phyloP scores from a whole-genome alignment of 2,329 filamentous ascomycete genomes.

The Colletotrichum endophyticum region DNA sequence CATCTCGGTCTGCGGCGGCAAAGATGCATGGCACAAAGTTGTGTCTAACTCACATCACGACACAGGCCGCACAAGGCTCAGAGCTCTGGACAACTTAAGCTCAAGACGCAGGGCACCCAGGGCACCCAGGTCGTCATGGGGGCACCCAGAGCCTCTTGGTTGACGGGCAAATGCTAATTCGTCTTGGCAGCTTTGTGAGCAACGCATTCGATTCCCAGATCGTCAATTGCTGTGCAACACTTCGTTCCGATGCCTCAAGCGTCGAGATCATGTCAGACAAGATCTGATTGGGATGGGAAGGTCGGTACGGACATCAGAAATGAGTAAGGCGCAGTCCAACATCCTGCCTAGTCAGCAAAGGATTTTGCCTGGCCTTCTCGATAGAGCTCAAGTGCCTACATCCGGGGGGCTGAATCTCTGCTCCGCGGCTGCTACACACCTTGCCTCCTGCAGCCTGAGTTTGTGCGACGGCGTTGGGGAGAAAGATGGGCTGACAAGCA shows the following conservation, averaged over 20 bases:
- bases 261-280: not conserved
- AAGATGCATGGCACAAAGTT: not conserved
- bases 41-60: not conserved
- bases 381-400: not conserved
- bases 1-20: not conserved
- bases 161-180: not conserved
- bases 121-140: not conserved
- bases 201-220: not conserved
- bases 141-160: not conserved
- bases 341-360: not conserved
- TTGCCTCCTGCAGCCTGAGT: not conserved
- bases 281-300: not conserved
- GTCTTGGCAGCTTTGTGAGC: not conserved
- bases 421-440: constrained; percentile 7
- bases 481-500: not conserved
- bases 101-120: not conserved
- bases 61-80: not conserved
- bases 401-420: not conserved
- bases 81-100: not conserved
- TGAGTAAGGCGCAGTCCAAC: not conserved
- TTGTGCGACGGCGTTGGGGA: not conserved
- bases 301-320: not conserved
- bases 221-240: not conserved
- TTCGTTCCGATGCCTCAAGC: not conserved
- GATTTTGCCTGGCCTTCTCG: not conserved